These are phyloP conservation scores for Brettanomyces bruxellensis DNA, from an alignment of 805 yeast genomes.

Conservation along the genomic window DNA sequence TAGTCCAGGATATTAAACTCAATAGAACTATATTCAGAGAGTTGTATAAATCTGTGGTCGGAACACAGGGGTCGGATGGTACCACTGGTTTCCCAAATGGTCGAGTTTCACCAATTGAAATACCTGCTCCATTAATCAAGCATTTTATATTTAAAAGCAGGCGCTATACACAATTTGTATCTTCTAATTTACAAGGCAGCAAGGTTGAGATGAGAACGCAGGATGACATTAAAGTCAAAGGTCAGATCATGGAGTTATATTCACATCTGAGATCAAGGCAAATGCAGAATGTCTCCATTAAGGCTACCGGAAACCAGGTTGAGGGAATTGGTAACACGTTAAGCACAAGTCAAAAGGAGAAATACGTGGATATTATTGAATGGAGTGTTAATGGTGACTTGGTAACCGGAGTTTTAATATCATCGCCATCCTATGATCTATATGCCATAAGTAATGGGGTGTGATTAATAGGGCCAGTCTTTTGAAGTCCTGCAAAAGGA, in stretches of 20 bases:
- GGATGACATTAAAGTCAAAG: constrained; percentile 6
- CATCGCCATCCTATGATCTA: constrained; percentile 42
- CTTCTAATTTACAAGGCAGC: constrained; percentile 16
- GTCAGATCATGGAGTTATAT: constrained; percentile 21
- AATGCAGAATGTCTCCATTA: constrained; percentile 6
- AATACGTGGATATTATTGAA: constrained; percentile 17
- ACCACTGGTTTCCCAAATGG: constrained; percentile 22
- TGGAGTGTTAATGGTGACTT: constrained; percentile 19
- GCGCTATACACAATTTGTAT: constrained; percentile 47
- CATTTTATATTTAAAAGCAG: constrained; percentile 80
- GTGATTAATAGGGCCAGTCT: constrained; percentile 45
- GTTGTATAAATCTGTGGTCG: constrained; percentile 19
- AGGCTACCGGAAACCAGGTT: not conserved
- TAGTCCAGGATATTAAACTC: constrained; percentile 35
- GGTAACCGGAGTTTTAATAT: constrained; percentile 15
- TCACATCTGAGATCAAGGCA: constrained; percentile 18
- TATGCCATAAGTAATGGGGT: constrained; percentile 50
- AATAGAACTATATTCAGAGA: constrained; percentile 25
- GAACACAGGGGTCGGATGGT: constrained; percentile 22
- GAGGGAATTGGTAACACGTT: not conserved
- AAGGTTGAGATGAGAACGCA: constrained; percentile 10
- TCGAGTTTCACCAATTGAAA: constrained; percentile 38
- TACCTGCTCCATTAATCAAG: constrained; percentile 50
- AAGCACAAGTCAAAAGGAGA: constrained; percentile 8
- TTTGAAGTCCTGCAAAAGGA: constrained; percentile 50